Percentiles rank a stretch among this genome's conserved stretches.
Conservation (phyloP, 2,329 filamentous ascomycete species). For the Passalora sequoiae region DNA sequence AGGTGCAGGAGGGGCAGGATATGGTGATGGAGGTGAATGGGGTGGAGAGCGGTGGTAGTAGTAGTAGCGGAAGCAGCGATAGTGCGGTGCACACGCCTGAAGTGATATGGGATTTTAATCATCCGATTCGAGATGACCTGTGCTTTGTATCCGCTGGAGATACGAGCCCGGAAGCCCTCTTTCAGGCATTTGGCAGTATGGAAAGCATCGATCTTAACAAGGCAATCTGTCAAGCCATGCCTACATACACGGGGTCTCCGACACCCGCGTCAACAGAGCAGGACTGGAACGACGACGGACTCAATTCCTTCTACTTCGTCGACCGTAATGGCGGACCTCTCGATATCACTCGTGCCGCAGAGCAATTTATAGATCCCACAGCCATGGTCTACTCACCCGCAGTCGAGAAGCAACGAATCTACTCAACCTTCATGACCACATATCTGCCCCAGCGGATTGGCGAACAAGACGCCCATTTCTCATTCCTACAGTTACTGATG, state of each 20-base stretch:
- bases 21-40: background rate
- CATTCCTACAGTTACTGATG: slow-evolving; percentile 23
- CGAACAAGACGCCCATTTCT: slow-evolving; percentile 19
- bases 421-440: slow-evolving; percentile 27
- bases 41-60: background rate
- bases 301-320: slow-evolving; percentile 5
- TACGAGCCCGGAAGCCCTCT: background rate
- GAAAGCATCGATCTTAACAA: background rate
- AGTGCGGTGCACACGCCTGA: too few species aligned
- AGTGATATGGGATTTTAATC: background rate
- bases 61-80: background rate
- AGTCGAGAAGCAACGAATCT: slow-evolving; percentile 21
- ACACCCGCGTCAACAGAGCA: too few species aligned
- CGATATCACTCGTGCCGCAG: slow-evolving; percentile 10
- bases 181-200: too few species aligned
- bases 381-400: slow-evolving; percentile 11
- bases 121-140: background rate
- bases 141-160: background rate
- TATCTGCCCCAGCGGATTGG: slow-evolving; percentile 25
- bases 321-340: slow-evolving; percentile 1
- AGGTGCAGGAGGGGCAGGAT: background rate
- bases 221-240: background rate
- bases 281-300: background rate
- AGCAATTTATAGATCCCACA: slow-evolving; percentile 8
- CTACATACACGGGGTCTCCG: background rate